Conservation (phyloP, 805 yeast genomes). For the Starmerella geochares region DNA sequence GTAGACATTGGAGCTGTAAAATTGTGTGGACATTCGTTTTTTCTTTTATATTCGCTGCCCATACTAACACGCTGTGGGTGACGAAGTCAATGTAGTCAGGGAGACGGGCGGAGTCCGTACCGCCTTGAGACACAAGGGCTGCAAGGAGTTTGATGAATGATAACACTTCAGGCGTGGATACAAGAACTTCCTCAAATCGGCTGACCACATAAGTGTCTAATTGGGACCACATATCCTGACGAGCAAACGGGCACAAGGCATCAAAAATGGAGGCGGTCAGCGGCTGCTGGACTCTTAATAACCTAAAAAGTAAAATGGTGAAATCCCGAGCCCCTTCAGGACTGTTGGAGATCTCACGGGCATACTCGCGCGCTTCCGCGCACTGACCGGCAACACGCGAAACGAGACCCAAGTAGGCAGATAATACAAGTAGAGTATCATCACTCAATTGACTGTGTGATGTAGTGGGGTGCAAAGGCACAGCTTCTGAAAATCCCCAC, state of each 20-base stretch:
- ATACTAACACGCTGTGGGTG: slow-evolving; percentile 53
- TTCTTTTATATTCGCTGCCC: slow-evolving; percentile 34
- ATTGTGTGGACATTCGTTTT: slow-evolving; percentile 31
- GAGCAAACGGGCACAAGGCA: slow-evolving; percentile 36
- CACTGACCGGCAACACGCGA: slow-evolving; percentile 42
- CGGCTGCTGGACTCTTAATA: slow-evolving; percentile 40
- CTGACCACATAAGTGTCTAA: slow-evolving; percentile 12
- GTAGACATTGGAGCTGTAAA: slow-evolving; percentile 47
- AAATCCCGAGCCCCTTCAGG: slow-evolving; percentile 14
- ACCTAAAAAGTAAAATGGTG: slow-evolving; percentile 37
- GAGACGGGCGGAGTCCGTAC: not conserved
- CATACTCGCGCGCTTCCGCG: slow-evolving; percentile 25
- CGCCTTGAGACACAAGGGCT: slow-evolving; percentile 27
- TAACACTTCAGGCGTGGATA: slow-evolving; percentile 43
- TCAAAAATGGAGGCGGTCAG: slow-evolving; percentile 46
- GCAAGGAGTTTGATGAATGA: slow-evolving; percentile 55
- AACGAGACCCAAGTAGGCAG: slow-evolving; percentile 63
- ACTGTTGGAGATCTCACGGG: not conserved
- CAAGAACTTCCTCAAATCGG: slow-evolving; percentile 39
- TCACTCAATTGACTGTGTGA: slow-evolving; percentile 33
- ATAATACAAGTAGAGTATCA: slow-evolving; percentile 63
- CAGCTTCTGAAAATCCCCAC: not conserved
- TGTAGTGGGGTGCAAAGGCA: not conserved
- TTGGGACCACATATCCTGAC: slow-evolving; percentile 16
- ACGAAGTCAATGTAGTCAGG: slow-evolving; percentile 55